Evolutionary conservation across 305 asterid genomes (phyloP), one percentile per base, ranked within the genome.

Genomic region (Solanum hybrid): DNA sequence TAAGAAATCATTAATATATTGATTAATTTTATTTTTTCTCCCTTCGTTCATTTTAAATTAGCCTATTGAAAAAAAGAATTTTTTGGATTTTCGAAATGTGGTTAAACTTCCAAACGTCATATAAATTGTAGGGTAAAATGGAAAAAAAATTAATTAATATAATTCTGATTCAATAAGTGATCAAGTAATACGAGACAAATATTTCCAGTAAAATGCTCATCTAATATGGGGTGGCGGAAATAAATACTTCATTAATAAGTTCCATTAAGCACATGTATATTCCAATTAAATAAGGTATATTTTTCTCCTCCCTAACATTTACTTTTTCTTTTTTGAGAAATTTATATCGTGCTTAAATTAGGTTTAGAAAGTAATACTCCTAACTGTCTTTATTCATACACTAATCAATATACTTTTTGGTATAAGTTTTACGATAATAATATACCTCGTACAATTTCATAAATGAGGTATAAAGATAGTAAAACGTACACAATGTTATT

Each of bases 391-490:
- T 20, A 20, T 34, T 77, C 18, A 22, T 20, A 34, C 28, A 9
- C 31, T 28, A 71, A 11, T 71, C 16, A 11, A 0, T 0, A n/a
- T 24, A 24, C 76, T 22, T 22, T 64, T 64, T 22, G 13, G 28
- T 64, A 64, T 22, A 64, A 64, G 12, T 20, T 61, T 67, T n/a
- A n/a, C 13, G 5, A 67, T 0, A 64, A 64, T 0, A 64, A 22
- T 2, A 20, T 22, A n/a, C 3, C 2, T 2, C 3, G 0, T 22
- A n/a, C 0, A 67, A n/a, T 67, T n/a, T n/a, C 3, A 67, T 4
- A 69, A 69, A 0, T 24, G 0, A 10, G 14, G 0, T n/a, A 5
- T 4, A 1, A n/a, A 11, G 8, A 69, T 1, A 24, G 0, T 69
- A n/a, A 0, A n/a, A 11, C 6, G 0, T 69, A 11, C 75, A 11